Conservation (phyloP, 2,329 filamentous ascomycete species). For the Penicillium paneum region DNA sequence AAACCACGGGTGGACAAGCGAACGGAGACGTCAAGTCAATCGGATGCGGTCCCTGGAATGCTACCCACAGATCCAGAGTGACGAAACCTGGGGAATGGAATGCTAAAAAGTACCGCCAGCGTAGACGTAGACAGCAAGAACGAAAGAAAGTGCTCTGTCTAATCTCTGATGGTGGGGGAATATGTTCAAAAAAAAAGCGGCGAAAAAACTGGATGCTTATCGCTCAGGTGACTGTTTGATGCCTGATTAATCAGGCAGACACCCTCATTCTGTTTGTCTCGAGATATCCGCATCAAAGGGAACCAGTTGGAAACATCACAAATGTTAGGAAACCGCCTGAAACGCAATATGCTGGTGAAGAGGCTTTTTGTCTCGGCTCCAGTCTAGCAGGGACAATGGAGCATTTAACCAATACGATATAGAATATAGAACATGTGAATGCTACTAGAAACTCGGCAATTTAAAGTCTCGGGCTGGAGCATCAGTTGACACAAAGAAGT, state of each 20-base stretch:
- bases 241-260: slow-evolving; percentile 22
- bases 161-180: not conserved
- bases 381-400: no score
- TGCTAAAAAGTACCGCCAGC: not conserved
- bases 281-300: no score
- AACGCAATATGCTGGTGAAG: no score
- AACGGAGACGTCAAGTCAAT: slow-evolving; percentile 17
- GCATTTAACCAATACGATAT: no score
- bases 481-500: no score
- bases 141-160: not conserved
- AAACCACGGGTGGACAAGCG: slow-evolving; percentile 16
- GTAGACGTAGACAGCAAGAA: not conserved
- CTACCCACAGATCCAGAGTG: slow-evolving; percentile 1
- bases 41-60: slow-evolving; percentile 5
- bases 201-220: slow-evolving; percentile 19
- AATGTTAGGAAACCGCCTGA: no score
- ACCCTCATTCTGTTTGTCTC: no score
- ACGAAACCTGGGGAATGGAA: slow-evolving; percentile 3
- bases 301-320: no score
- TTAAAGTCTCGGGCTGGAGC: no score
- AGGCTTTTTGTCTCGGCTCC: no score
- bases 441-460: no score
- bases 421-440: no score
- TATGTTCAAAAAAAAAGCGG: slow-evolving; percentile 14
- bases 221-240: slow-evolving; percentile 22